Conservation (phyloP, 2,329 filamentous ascomycete genomes). For the Tolypocladium nubicola region DNA sequence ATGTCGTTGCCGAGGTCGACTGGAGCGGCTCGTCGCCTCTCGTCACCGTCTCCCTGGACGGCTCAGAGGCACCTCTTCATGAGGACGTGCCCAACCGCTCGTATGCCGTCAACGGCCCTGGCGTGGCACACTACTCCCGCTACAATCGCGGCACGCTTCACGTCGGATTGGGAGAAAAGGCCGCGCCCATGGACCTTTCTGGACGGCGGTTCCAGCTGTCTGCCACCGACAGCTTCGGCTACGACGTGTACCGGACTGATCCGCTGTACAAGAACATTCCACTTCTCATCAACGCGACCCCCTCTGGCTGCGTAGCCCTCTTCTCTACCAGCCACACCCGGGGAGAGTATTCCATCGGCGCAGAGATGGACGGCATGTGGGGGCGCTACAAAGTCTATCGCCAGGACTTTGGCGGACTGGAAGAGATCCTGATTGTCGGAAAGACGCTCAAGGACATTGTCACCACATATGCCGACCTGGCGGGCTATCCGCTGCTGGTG, state of each 20-base stretch:
- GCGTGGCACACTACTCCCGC: conserved; percentile 53
- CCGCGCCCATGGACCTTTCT: conserved; percentile 61
- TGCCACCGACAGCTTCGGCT: not conserved
- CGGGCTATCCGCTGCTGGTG: not conserved
- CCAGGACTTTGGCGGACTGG: not conserved
- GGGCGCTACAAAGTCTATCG: not conserved
- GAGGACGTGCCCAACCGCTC: conserved; percentile 54
- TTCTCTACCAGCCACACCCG: not conserved
- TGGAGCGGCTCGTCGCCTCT: conserved; percentile 30
- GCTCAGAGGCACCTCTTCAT: conserved; percentile 41
- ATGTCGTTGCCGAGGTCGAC: not conserved
- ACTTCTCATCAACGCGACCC: not conserved
- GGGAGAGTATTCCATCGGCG: not conserved
- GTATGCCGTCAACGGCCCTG: conserved; percentile 50
- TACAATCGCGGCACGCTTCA: conserved; percentile 55
- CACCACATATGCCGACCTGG: not conserved
- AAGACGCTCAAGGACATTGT: not conserved
- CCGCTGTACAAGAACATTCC: not conserved
- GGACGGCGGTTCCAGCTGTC: conserved; percentile 56
- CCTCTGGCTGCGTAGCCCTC: not conserved
- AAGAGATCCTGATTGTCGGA: not conserved
- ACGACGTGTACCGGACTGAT: not conserved
- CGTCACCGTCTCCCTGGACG: conserved; percentile 40
- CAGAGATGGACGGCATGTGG: not conserved
- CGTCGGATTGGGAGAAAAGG: conserved; percentile 62